These are phyloP conservation scores for Xylaria scruposa DNA, from an alignment of 495 filamentous ascomycete genomes.

Conservation along the genomic window DNA sequence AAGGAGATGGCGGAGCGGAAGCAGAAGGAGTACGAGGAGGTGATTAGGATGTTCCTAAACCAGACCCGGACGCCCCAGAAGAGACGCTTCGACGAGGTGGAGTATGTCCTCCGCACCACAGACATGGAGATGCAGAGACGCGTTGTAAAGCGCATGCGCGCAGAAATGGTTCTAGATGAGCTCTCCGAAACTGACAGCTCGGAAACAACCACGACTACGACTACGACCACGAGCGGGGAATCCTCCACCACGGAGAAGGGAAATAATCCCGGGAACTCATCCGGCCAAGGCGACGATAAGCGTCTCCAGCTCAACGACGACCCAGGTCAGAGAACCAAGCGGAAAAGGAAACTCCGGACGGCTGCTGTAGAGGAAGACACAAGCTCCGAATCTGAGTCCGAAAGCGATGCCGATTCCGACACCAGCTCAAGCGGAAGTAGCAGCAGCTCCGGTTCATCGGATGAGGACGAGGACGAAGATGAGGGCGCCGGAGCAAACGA, in stretches of 20 bases:
- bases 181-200: constrained; percentile 50
- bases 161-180: constrained; percentile 54
- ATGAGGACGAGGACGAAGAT: constrained; percentile 24
- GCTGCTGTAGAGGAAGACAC: constrained; percentile 47
- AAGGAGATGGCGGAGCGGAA: constrained; percentile 52
- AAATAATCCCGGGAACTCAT: constrained; percentile 15
- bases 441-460: constrained; percentile 38
- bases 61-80: constrained; percentile 40
- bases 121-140: constrained; percentile 54
- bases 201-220: constrained; percentile 35
- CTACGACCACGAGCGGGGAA: constrained; percentile 30
- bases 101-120: constrained; percentile 52
- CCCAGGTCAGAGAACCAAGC: constrained; percentile 51
- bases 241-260: constrained; percentile 37
- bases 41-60: constrained; percentile 53
- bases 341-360: constrained; percentile 62
- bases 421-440: constrained; percentile 40
- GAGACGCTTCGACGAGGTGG: constrained; percentile 52
- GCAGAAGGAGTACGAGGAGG: constrained; percentile 61
- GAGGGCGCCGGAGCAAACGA: constrained; percentile 29
- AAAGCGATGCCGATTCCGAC: constrained; percentile 39
- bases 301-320: constrained; percentile 51
- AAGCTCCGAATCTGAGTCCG: constrained; percentile 46
- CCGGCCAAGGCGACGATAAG: constrained; percentile 42
- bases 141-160: constrained; percentile 57